Percentiles rank a stretch among this genome's conserved stretches.
phyloP scores from a whole-genome alignment of 352 stramenopile species.

The Pythium periplocum region DNA sequence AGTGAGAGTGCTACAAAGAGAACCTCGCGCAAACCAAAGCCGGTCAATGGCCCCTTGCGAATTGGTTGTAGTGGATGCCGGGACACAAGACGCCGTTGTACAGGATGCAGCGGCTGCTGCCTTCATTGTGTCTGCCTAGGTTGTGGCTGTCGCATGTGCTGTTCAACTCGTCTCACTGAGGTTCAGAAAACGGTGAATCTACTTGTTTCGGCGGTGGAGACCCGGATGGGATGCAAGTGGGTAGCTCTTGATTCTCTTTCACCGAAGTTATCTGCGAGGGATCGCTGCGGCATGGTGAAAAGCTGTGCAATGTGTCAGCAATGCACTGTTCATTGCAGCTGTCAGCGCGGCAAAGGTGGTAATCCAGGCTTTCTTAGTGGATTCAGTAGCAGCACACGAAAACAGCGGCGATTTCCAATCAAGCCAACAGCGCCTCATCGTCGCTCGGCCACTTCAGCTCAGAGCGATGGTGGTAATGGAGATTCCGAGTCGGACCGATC shows the following conservation, averaged over 20 bases:
- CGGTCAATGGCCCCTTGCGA: conserved; percentile 28
- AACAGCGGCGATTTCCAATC: conserved; percentile 32
- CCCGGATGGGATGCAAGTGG: conserved; percentile 59
- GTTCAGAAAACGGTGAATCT: conserved; percentile 59
- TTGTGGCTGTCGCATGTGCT: conserved; percentile 73
- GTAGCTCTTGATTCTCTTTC: conserved; percentile 18
- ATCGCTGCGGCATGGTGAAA: conserved; percentile 22
- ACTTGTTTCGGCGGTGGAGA: conserved; percentile 54
- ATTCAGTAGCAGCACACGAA: conserved; percentile 11
- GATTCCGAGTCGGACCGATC: not conserved
- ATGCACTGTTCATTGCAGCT: conserved; percentile 15
- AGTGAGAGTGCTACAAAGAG: no score
- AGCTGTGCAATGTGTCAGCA: conserved; percentile 17
- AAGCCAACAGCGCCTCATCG: conserved; percentile 28
- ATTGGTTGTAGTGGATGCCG: conserved; percentile 63
- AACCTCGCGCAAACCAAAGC: not conserved
- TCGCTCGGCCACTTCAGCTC: conserved; percentile 3
- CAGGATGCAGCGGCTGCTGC: conserved; percentile 55
- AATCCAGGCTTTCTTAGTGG: conserved; percentile 10
- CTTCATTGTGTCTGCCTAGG: conserved; percentile 66
- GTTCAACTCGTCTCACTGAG: conserved; percentile 37
- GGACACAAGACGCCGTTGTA: conserved; percentile 54
- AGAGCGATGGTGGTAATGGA: not conserved
- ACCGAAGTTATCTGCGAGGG: conserved; percentile 1
- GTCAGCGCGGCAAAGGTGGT: conserved; percentile 8